Base-by-base conservation (phyloP, 2,329 filamentous ascomycete species). In the Aspergillus ochraceus region DNA sequence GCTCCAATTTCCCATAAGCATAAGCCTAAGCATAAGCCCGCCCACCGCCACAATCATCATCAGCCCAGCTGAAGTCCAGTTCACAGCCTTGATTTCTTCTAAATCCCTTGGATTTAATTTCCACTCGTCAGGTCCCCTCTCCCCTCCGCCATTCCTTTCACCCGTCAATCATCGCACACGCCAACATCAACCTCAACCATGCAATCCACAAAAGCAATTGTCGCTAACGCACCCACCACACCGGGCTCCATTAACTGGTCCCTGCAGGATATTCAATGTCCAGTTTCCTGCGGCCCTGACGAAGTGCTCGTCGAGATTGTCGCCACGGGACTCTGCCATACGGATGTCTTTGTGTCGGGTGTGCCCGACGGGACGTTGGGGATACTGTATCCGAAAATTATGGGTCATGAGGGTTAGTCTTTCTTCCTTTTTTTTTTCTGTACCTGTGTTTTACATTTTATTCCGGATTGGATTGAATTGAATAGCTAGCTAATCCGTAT, bases 351-450 rank as follows among this genome's bases (percentile, higher is more conserved):
- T 1, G 47, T 68, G 1, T 59, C 60, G 0, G 47, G 57, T 1
- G 49, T 66, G 3, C 64, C 65, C 0, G 5, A 11, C 1, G 62
- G 65, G 1, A 0, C 50, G 8, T 42, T 54, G 36, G 60, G 60
- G 12, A 52, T 64, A 26, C 17, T 51, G 17, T 71, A 71, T 60
- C 71, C 71, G 2, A 68, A 66, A 11, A 62, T 73, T 0, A 55
- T 71, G 6, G 70, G 71, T 1, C 71, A 74, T 58, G 71, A 74
- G 61, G 64, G 65, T 67, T 60, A 32, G 8, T 8, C 47, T 42
- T 3, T 26, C 14, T 42, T 3, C 20, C 14, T 42, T n/a, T 6
- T 20, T 30, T 6, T 14, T 10, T 8, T 10, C n/a, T n/a, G n/a
- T n/a, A n/a, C n/a, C n/a, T n/a, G n/a, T n/a, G n/a, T n/a, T n/a